Conservation (phyloP, 176 grass and related monocot species). For the Eragrostis curvula region DNA sequence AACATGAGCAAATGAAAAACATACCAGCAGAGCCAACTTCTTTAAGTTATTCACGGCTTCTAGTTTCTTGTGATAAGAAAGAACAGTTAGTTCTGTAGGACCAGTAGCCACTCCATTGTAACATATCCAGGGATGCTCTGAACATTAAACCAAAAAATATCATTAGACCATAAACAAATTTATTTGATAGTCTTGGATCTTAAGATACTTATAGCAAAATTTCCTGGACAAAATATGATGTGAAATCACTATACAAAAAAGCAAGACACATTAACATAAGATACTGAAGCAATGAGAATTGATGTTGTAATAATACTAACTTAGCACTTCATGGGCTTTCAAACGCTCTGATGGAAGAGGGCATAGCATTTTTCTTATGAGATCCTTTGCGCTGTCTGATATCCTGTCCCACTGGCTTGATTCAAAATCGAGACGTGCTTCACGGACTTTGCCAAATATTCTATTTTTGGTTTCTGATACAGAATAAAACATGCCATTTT, state of each 20-base stretch:
- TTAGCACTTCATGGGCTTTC: conserved; percentile 76
- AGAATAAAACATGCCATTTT: conserved; percentile 26
- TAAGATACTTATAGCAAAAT: background rate
- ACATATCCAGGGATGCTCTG: conserved; percentile 82
- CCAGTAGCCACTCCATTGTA: conserved; percentile 53
- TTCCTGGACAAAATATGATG: background rate
- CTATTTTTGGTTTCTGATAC: conserved; percentile 47
- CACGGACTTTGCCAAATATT: conserved; percentile 62
- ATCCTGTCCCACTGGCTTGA: conserved; percentile 63
- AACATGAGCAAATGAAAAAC: conserved; percentile 8
- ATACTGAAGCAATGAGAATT: no score
- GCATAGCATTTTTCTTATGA: conserved; percentile 81
- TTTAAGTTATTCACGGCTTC: conserved; percentile 72
- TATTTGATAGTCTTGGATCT: conserved; percentile 2
- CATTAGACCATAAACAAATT: conserved; percentile 24
- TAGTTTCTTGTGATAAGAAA: conserved; percentile 53
- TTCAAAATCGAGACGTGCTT: conserved; percentile 66
- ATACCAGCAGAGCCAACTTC: conserved; percentile 64
- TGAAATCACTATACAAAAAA: background rate
- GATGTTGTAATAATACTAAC: conserved; percentile 48
- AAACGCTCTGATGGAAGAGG: conserved; percentile 61
- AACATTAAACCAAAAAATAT: conserved; percentile 13
- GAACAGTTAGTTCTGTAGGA: conserved; percentile 52
- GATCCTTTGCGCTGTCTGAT: conserved; percentile 77
- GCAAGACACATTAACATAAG: conserved; percentile 18